These are phyloP conservation scores for Isatis tinctoria DNA, from an alignment of 345 rosid genomes.

Conservation along the genomic window DNA sequence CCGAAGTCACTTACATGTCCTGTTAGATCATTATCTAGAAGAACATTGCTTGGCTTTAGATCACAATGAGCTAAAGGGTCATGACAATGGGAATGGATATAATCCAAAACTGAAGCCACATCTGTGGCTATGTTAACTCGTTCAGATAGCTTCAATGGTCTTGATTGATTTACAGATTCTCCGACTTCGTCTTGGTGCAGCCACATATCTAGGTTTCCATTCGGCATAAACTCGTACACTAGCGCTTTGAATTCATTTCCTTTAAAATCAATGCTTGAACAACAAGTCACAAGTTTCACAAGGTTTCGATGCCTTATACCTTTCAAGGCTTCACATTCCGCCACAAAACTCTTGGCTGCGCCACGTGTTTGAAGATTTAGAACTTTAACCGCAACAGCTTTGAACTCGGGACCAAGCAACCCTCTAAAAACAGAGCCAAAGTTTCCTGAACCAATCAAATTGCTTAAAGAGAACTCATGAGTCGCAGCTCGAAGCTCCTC, in stretches of 20 bases:
- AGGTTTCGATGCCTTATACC: conserved; percentile 46
- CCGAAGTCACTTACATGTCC: conserved; percentile 33
- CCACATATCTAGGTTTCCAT: not conserved
- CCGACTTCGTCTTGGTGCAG: not conserved
- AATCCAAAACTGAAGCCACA: conserved; percentile 17
- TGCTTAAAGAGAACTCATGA: conserved; percentile 11
- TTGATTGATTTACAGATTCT: not conserved
- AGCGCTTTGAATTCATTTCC: conserved; percentile 55
- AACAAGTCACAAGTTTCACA: conserved; percentile 38
- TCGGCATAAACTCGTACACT: conserved; percentile 41
- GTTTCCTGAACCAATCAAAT: conserved; percentile 24
- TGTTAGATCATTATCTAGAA: conserved; percentile 19
- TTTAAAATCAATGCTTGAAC: conserved; percentile 41
- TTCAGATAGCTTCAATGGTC: conserved; percentile 23
- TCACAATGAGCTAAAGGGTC: conserved; percentile 22
- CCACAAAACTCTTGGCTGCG: conserved; percentile 42
- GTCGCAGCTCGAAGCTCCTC: conserved; percentile 23
- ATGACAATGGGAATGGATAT: conserved; percentile 10
- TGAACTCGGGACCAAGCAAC: not conserved
- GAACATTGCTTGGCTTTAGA: conserved; percentile 26
- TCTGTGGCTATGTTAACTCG: conserved; percentile 35
- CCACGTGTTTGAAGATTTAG: conserved; percentile 35
- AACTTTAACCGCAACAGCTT: conserved; percentile 34
- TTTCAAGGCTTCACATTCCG: conserved; percentile 42
- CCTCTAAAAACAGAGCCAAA: conserved; percentile 32